phyloP scores from a whole-genome alignment of 164 flowering plant genomes.

The Aristolochia contorta region DNA sequence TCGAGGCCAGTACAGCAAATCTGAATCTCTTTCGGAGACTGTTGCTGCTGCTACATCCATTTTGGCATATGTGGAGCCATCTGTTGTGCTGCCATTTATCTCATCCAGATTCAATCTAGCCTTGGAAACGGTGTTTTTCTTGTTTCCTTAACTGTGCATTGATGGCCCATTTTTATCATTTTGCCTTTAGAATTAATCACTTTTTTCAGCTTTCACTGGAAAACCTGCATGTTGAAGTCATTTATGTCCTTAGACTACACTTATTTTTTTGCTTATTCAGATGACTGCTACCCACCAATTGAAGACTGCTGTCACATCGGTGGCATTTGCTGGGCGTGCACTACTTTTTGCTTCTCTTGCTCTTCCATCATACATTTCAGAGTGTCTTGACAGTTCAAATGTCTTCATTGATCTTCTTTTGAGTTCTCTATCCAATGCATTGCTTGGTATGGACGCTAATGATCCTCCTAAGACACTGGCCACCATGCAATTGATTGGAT shows the following conservation, averaged over 20 bases:
- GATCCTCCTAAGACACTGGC: conserved; percentile 99
- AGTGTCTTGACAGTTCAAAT: conserved; percentile 27
- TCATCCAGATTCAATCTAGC: conserved; percentile 93
- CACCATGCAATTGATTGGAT: conserved; percentile 91
- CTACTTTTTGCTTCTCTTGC: conserved; percentile 55
- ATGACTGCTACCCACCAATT: conserved; percentile 97
- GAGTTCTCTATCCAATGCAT: conserved; percentile 75
- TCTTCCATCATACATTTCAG: conserved; percentile 26
- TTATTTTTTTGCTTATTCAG: conserved; percentile 17
- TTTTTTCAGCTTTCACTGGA: neutral
- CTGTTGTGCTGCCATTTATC: conserved; percentile 80
- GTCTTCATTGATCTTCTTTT: conserved; percentile 45
- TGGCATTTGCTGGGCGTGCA: conserved; percentile 87
- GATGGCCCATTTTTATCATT: too few species aligned
- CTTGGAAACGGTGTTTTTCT: conserved; percentile 61
- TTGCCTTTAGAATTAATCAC: neutral
- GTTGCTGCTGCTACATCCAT: conserved; percentile 88
- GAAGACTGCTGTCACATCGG: conserved; percentile 86
- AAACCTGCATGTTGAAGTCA: too few species aligned
- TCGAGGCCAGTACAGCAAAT: conserved; percentile 98
- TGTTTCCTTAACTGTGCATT: neutral
- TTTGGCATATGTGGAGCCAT: conserved; percentile 88
- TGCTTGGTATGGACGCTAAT: conserved; percentile 99
- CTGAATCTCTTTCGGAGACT: conserved; percentile 84
- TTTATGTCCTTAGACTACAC: neutral